Percentiles rank a stretch among this genome's conserved stretches.
These are phyloP conservation scores for Echium plantagineum DNA, from an alignment of 257 asterid genomes.

Conservation along the genomic window DNA sequence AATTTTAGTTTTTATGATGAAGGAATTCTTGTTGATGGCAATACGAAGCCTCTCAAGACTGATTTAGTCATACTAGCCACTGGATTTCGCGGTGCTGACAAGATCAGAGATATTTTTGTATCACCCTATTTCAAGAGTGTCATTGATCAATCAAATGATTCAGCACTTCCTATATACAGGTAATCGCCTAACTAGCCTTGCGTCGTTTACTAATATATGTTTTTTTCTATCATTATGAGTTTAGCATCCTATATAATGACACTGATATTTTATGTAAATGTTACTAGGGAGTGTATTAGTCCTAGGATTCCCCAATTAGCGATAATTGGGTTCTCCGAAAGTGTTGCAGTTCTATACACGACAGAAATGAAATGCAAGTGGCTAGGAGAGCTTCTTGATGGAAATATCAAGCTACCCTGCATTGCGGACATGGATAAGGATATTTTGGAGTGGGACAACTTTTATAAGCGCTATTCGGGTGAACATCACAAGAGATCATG, in stretches of 20 bases:
- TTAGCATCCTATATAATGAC: not conserved
- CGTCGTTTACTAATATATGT: not conserved
- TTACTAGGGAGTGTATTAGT: constrained; percentile 34
- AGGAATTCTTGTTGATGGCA: constrained; percentile 27
- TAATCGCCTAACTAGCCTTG: not conserved
- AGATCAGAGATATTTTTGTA: constrained; percentile 23
- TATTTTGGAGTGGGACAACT: constrained; percentile 24
- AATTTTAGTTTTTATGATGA: constrained; percentile 26
- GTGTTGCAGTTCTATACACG: constrained; percentile 26
- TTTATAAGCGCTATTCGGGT: constrained; percentile 25
- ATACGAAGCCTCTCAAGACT: constrained; percentile 8
- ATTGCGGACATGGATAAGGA: constrained; percentile 32
- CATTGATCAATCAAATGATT: constrained; percentile 13
- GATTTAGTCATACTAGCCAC: constrained; percentile 44
- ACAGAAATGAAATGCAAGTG: constrained; percentile 37
- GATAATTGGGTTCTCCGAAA: constrained; percentile 37
- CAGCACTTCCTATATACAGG: constrained; percentile 33
- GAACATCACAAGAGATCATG: constrained; percentile 25
- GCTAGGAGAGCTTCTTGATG: constrained; percentile 34
- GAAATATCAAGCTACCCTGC: constrained; percentile 32
- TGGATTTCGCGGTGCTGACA: constrained; percentile 30
- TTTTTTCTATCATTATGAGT: not conserved
- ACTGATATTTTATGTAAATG: not conserved
- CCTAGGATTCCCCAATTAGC: constrained; percentile 42
- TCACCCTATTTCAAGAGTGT: constrained; percentile 18